Evolutionary conservation across 208 protist genomes (phyloP), one percentile per base, ranked within the genome.

Genomic region (Phytomonas francai): DNA sequence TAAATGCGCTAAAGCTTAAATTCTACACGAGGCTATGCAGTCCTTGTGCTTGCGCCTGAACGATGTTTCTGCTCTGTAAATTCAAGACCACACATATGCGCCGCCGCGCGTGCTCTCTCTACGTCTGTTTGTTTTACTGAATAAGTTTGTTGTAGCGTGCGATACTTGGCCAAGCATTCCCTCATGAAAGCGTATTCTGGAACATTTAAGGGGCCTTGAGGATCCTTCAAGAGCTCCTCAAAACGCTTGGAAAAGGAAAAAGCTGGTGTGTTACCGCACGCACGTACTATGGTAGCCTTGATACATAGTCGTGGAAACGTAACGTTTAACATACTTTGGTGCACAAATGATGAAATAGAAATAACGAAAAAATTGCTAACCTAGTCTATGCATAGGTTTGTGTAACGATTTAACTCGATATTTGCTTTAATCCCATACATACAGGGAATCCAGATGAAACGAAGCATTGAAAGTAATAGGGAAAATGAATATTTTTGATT

Each of bases 381-480:
- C 39, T 19, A 19, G 16, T 19, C 39, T 49, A 49, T 49, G 14
- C 4, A 49, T 49, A 49, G 9, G 39, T 49, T 49, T 49, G 39
- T 19, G 14, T 49, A 49, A 49, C 4, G 2, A 49, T 49, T 49
- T 49, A 12, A 49, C 2, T 49, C 6, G 14, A 49, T 19, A 49
- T 3, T 49, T 19, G 2, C 39, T 49, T 49, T 22, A 3, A 19
- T 2, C 6, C 6, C 12, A 45, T 45, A 6, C 5, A 39, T 11
- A 63, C 11, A 25, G 5, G 51, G 16, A 14, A 62, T 36, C 28
- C 30, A 36, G 11, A 62, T 36, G 30, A 45, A 36, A 67, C 59
- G 14, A 66, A 54, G 49, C 8, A 75, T 54, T 63, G 25, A 66
- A 68, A 64, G 60, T 58, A 22, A 68, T 60, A 59, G 22, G 32